Evolutionary conservation across 495 filamentous ascomycete genomes (phyloP).

Genomic region (Articulospora tetracladia): DNA sequence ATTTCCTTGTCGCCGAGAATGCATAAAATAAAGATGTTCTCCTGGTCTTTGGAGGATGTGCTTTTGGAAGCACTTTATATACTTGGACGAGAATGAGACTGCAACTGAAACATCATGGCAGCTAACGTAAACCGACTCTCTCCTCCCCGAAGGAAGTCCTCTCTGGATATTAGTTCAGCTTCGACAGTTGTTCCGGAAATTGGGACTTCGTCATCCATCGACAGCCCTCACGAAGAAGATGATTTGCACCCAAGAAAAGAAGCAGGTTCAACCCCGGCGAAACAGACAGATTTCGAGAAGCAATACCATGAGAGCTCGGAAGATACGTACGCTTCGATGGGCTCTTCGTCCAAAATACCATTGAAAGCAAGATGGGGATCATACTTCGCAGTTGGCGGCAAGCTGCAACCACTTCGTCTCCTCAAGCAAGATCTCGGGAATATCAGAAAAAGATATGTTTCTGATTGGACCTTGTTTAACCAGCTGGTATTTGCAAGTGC

Average conservation of each 20-base stretch:
- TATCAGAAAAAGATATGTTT: constrained; percentile 51
- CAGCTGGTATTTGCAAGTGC: constrained; percentile 67
- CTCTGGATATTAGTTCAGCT: constrained; percentile 5
- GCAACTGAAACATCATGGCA: not conserved
- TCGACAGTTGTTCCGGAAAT: constrained; percentile 1
- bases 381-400: constrained; percentile 18
- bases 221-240: not conserved
- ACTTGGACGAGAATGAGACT: not conserved
- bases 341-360: not conserved
- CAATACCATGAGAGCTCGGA: not conserved
- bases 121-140: not conserved
- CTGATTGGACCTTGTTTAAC: constrained; percentile 68
- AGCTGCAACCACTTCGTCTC: constrained; percentile 56
- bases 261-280: not conserved
- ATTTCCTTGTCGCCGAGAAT: too few species aligned
- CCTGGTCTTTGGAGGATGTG: too few species aligned
- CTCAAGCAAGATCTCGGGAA: constrained; percentile 57
- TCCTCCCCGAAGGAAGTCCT: not conserved
- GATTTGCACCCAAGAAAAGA: not conserved
- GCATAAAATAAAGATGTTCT: too few species aligned
- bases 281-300: not conserved
- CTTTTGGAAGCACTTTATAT: too few species aligned
- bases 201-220: not conserved
- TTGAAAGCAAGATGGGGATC: not conserved
- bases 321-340: not conserved